A percentile compares a stretch with the other conserved stretches of the same genome.
Evolutionary conservation across 2,329 filamentous ascomycete species (phyloP).

Genomic region (Sporothrix pallida): DNA sequence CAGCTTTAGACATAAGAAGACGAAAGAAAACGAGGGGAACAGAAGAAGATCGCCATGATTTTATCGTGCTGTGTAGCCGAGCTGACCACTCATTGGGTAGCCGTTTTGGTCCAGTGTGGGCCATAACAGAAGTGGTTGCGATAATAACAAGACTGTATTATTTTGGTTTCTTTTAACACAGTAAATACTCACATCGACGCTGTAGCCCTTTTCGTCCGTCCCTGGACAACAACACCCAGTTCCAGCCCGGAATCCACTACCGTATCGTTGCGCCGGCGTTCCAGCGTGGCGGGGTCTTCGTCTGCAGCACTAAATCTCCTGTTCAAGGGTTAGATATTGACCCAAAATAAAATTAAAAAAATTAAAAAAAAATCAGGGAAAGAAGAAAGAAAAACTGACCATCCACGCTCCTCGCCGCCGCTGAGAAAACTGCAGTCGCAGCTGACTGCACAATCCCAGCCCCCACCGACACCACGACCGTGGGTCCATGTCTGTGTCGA

Average conservation of each 20-base stretch:
- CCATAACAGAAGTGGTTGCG: too few relatives aligned
- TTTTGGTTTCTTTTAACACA: not conserved
- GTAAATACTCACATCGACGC: not conserved
- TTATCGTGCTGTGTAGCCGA: not conserved
- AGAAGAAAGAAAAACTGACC: not conserved
- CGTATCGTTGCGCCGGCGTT: not conserved
- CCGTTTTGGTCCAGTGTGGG: too few relatives aligned
- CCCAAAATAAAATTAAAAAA: too few relatives aligned
- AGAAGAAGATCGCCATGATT: not conserved
- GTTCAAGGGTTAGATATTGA: not conserved
- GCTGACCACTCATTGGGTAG: not conserved
- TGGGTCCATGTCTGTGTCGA: not conserved
- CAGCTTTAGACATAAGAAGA: not conserved
- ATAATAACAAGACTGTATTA: too few relatives aligned
- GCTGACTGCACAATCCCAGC: not conserved
- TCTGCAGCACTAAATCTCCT: not conserved
- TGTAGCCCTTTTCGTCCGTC: not conserved
- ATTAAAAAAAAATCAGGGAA: not conserved
- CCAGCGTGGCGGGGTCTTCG: not conserved
- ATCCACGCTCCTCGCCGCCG: not conserved
- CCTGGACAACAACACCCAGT: not conserved
- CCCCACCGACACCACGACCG: not conserved
- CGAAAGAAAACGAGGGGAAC: not conserved
- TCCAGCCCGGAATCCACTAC: not conserved
- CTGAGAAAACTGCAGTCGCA: constrained; percentile 4